phyloP scores from a whole-genome alignment of 176 grass and related monocot species.

The Juncus inflexus region DNA sequence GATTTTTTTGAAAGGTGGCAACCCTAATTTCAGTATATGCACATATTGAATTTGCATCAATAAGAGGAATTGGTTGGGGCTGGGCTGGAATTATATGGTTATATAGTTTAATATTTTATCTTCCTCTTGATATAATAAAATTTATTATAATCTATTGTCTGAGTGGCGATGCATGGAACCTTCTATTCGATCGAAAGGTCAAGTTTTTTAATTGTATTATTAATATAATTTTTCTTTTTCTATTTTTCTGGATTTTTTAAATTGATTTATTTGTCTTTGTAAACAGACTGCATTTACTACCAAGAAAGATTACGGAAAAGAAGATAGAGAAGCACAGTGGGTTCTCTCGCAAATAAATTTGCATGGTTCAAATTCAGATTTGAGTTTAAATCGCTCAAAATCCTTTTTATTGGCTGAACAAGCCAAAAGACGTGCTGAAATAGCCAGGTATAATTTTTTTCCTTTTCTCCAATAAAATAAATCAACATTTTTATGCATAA shows the following conservation, averaged over 20 bases:
- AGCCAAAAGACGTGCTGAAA: conserved; percentile 62
- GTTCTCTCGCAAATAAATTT: conserved; percentile 34
- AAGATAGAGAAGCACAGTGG: conserved; percentile 39
- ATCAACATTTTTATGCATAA: not conserved
- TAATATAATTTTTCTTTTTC: not conserved
- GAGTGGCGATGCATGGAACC: conserved; percentile 65
- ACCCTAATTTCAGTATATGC: conserved; percentile 76
- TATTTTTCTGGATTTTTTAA: not conserved
- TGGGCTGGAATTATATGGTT: conserved; percentile 82
- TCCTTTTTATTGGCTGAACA: conserved; percentile 47
- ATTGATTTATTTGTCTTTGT: conserved; percentile 6
- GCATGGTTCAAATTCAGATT: conserved; percentile 34
- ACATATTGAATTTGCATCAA: conserved; percentile 56
- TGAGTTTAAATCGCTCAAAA: conserved; percentile 34
- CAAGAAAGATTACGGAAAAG: conserved; percentile 59
- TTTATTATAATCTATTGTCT: conserved; percentile 54
- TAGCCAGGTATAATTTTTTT: conserved; percentile 52
- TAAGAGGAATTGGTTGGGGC: conserved; percentile 65
- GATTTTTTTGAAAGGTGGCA: conserved; percentile 44
- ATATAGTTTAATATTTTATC: conserved; percentile 63
- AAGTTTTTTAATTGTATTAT: not conserved
- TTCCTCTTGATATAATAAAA: conserved; percentile 74
- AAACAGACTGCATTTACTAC: conserved; percentile 57
- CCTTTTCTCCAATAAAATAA: not conserved
- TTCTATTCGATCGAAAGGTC: conserved; percentile 58